These are phyloP conservation scores for Tillandsia leiboldiana DNA, from an alignment of 176 grass and related monocot genomes.

Conservation along the genomic window DNA sequence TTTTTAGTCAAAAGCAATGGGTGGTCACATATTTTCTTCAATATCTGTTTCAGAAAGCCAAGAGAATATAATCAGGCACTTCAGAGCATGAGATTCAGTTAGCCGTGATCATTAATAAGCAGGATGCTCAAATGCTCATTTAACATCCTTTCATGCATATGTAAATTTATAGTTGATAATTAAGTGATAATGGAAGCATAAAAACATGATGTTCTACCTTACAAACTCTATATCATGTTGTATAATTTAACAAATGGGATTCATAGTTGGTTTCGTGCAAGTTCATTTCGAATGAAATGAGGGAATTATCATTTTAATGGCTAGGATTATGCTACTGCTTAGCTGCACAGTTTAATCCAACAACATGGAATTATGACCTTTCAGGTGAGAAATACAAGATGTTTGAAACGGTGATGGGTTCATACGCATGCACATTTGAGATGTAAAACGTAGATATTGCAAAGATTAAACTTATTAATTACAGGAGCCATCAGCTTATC, in stretches of 20 bases:
- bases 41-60: slow-evolving; percentile 44
- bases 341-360: no score
- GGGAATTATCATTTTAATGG: not conserved
- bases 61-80: not conserved
- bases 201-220: not conserved
- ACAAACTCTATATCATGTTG: not conserved
- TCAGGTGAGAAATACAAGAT: no score
- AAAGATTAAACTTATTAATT: not conserved
- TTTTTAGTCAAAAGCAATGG: slow-evolving; percentile 72
- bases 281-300: not conserved
- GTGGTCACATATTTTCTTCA: slow-evolving; percentile 96
- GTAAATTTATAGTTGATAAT: no score
- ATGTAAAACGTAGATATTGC: not conserved
- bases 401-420: no score
- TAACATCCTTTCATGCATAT: not conserved
- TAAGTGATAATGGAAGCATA: not conserved
- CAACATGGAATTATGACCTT: no score
- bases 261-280: not conserved
- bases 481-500: not conserved
- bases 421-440: not conserved
- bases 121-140: not conserved
- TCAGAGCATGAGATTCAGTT: not conserved
- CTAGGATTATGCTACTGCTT: not conserved
- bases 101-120: slow-evolving; percentile 1
- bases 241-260: not conserved